A percentile compares a stretch with the other conserved stretches of the same genome.
Evolutionary conservation across 2,329 filamentous ascomycete genomes (phyloP).

Genomic region (Cercospora sp.): DNA sequence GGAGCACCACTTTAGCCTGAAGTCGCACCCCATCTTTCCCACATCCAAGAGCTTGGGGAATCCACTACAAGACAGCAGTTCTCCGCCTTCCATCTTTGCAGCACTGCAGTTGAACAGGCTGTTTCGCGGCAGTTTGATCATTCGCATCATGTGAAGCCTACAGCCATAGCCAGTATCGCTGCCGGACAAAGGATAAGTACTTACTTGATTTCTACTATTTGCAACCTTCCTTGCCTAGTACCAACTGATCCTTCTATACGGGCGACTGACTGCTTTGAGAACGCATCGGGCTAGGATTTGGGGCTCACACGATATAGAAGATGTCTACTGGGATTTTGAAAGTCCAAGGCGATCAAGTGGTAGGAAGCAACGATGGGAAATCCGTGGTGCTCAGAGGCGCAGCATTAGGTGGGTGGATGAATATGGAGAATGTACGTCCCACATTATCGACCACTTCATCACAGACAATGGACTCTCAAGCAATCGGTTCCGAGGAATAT

Average conservation of each 20-base stretch:
- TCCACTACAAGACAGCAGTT: not conserved
- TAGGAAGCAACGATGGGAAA: slow-evolving; percentile 47
- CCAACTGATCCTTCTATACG: not conserved
- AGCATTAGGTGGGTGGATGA: slow-evolving; percentile 50
- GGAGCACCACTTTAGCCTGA: slow-evolving; percentile 1
- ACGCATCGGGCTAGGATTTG: not conserved
- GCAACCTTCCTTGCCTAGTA: not conserved
- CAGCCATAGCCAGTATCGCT: not conserved
- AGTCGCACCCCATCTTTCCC: slow-evolving; percentile 2
- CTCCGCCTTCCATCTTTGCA: not conserved
- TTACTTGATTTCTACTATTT: not conserved
- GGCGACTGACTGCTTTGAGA: not conserved
- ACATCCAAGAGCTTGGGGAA: slow-evolving; percentile 1
- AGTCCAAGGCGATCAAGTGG: slow-evolving; percentile 48
- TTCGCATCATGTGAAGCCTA: not conserved
- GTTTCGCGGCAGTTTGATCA: not conserved
- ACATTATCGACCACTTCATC: slow-evolving; percentile 19
- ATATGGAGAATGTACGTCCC: slow-evolving; percentile 32
- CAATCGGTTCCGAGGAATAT: slow-evolving; percentile 1
- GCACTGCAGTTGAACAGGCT: not conserved
- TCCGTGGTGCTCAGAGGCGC: slow-evolving; percentile 53
- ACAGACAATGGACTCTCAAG: not conserved
- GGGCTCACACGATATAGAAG: not conserved
- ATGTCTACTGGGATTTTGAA: slow-evolving; percentile 22
- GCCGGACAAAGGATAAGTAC: not conserved